These are phyloP conservation scores for Coemansia sp. DNA, from an alignment of 192 early-diverging fungal genomes.

Conservation along the genomic window DNA sequence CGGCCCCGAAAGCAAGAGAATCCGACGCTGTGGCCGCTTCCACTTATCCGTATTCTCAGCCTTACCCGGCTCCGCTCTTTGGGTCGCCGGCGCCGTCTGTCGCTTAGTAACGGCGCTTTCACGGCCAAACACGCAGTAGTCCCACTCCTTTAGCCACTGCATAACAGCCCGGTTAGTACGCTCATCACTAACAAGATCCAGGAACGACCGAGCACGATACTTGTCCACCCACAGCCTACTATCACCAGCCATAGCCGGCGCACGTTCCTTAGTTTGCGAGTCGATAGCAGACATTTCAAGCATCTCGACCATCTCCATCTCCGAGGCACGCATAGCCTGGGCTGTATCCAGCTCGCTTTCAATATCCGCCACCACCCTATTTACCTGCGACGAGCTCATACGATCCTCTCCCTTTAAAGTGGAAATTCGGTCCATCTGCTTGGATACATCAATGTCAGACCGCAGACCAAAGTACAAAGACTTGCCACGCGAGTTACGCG, in stretches of 20 bases:
- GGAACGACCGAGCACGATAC: conserved; percentile 77
- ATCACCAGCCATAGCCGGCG: conserved; percentile 19
- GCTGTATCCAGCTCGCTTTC: conserved; percentile 33
- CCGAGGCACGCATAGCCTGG: conserved; percentile 5
- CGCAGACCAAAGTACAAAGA: conserved; percentile 41
- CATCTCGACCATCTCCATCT: conserved; percentile 5
- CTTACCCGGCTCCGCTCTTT: conserved; percentile 8
- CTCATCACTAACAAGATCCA: conserved; percentile 92
- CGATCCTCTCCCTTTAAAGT: conserved; percentile 11
- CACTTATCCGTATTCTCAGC: conserved; percentile 28
- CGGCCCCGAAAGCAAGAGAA: conserved; percentile 84
- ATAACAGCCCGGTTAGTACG: conserved; percentile 87
- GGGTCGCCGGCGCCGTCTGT: neutral
- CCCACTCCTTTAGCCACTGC: conserved; percentile 97
- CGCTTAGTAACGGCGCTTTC: conserved; percentile 15
- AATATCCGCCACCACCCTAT: conserved; percentile 42
- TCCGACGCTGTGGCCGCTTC: conserved; percentile 46
- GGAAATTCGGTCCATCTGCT: conserved; percentile 17
- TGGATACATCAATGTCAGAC: conserved; percentile 15
- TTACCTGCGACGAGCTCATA: conserved; percentile 28
- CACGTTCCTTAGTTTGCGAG: neutral
- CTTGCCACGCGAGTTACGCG: conserved; percentile 26
- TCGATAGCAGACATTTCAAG: conserved; percentile 1
- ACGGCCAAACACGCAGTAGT: conserved; percentile 88
- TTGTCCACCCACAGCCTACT: conserved; percentile 85